phyloP scores from a whole-genome alignment of 1,284 basidiomycete genomes.

The Cryptococcus sp. region DNA sequence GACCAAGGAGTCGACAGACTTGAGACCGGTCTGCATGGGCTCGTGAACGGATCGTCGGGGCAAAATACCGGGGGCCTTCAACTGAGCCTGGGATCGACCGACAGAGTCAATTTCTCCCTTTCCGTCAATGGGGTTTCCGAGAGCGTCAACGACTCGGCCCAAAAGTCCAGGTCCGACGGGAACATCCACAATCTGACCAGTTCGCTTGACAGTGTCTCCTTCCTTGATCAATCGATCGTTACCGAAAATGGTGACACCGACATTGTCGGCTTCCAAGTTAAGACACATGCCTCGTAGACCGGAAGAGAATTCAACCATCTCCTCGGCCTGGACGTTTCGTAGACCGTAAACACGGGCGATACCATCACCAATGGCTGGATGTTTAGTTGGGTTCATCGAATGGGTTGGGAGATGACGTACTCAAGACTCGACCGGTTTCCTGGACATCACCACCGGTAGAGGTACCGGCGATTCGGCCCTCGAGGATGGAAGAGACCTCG shows the following conservation, averaged over 20 bases:
- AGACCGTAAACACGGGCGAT: constrained; percentile 95
- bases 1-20: constrained; percentile 99
- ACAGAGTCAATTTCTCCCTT: constrained; percentile 93
- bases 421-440: constrained; percentile 97
- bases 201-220: constrained; percentile 99
- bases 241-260: constrained; percentile 99
- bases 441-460: constrained; percentile 88
- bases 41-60: constrained; percentile 99
- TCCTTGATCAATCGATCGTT: constrained; percentile 99
- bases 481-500: constrained; percentile 98
- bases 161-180: constrained; percentile 94
- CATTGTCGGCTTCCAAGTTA: constrained; percentile 99
- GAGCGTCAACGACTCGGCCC: constrained; percentile 97
- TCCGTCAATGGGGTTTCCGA: constrained; percentile 99
- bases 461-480: constrained; percentile 94
- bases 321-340: constrained; percentile 82
- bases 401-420: constrained; percentile 53
- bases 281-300: constrained; percentile 98
- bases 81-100: constrained; percentile 90
- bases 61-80: constrained; percentile 98
- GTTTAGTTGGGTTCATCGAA: no score
- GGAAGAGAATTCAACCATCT: constrained; percentile 99
- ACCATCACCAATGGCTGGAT: constrained; percentile 98
- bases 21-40: constrained; percentile 99
- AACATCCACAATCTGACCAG: constrained; percentile 98